phyloP scores from a whole-genome alignment of 352 stramenopile genomes.

The Phytophthora cactorum region DNA sequence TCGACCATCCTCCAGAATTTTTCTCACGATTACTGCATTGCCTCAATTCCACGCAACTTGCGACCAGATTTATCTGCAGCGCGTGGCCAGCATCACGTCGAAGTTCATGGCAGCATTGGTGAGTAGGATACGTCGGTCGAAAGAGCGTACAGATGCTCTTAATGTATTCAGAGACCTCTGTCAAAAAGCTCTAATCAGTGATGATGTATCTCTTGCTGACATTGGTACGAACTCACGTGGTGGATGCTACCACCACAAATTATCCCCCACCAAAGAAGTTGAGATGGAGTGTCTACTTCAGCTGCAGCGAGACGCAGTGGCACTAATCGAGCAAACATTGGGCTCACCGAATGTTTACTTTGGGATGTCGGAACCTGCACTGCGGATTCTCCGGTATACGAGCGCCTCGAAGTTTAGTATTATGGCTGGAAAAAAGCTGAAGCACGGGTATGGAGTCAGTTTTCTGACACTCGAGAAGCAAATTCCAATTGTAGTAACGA shows the following conservation, averaged over 20 bases:
- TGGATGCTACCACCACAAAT: slow-evolving; percentile 12
- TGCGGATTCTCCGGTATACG: slow-evolving; percentile 55
- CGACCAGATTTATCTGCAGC: slow-evolving; percentile 61
- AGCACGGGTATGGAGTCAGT: slow-evolving; percentile 61
- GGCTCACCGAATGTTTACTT: slow-evolving; percentile 62
- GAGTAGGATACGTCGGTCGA: slow-evolving; percentile 50
- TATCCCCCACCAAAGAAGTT: slow-evolving; percentile 51
- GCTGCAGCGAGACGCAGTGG: slow-evolving; percentile 44
- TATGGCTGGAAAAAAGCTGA: slow-evolving; percentile 71
- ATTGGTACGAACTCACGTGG: not conserved
- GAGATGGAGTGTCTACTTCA: slow-evolving; percentile 42
- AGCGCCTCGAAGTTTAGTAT: slow-evolving; percentile 54
- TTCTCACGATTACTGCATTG: slow-evolving; percentile 44
- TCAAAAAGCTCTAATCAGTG: slow-evolving; percentile 23
- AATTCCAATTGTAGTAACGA: slow-evolving; percentile 47
- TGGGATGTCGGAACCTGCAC: slow-evolving; percentile 60
- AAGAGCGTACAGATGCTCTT: slow-evolving; percentile 39
- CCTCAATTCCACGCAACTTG: slow-evolving; percentile 53
- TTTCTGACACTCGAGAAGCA: slow-evolving; percentile 53
- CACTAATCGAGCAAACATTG: slow-evolving; percentile 45
- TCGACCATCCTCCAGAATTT: slow-evolving; percentile 33
- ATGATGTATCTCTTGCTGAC: not conserved
- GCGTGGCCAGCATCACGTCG: slow-evolving; percentile 43
- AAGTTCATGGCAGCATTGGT: slow-evolving; percentile 40
- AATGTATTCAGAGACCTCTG: slow-evolving; percentile 36